Evolutionary conservation across 495 filamentous ascomycete species (phyloP), one percentile per base, ranked within the genome.

Genomic region (Penicillium malachiteum): DNA sequence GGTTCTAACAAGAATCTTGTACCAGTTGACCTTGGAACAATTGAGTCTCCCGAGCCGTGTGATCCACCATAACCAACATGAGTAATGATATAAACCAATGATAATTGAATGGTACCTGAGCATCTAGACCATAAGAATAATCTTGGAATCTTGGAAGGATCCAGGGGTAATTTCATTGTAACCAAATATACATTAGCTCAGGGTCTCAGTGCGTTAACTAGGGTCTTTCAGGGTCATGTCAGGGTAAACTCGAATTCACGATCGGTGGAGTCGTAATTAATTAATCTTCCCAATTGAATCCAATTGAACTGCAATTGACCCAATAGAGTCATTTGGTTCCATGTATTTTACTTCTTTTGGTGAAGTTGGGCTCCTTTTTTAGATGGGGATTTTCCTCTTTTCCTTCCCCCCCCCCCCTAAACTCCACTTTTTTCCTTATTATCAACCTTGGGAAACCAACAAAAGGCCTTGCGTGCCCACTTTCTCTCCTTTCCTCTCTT

Each of bases 391-490:
- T 49, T 68, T 33, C 52, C 61, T 50, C 63, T 63, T 60, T 68
- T 55, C 35, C 48, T 55, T 58, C 57, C 39, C 64, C 54, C 43
- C 52, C 54, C 59, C 71, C 70, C 70, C 61, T 73, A 71, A 66
- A 67, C 57, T 56, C 66, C 71, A 66, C 68, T 71, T 60, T 71
- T 60, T 62, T 64, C 68, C 68, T 71, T 69, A 26, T 4, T 26
- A 26, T 26, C 21, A 26, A 26, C 21, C 21, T 26, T 26, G 21
- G 21, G 4, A 26, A 50, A 55, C 61, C 62, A 65, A 66, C 69
- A 80, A 78, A 75, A 79, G 79, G 77, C 78, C 73, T 58, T 67
- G 45, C 72, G 65, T 67, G 72, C 75, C 80, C 80, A 69, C 80
- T 67, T 67, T 68, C 68, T 61, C 74, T 69, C 65, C 58, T 74